Evolutionary conservation across 2,329 filamentous ascomycete species (phyloP), one percentile per base, ranked within the genome.

Genomic region (Cordyceps fumosorosea): DNA sequence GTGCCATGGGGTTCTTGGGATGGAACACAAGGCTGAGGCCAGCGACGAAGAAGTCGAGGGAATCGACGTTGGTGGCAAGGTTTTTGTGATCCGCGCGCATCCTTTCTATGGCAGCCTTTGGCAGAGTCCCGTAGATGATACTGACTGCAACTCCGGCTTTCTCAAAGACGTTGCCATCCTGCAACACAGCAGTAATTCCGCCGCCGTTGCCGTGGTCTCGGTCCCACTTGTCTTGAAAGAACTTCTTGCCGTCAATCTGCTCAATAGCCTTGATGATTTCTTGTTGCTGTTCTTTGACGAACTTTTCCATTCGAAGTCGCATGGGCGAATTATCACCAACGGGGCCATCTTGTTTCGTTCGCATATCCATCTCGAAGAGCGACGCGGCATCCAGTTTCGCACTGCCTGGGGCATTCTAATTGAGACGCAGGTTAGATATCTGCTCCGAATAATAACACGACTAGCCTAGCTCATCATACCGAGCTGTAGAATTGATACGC

Each of bases 31-130:
- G 83, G 71, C 92, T 96, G 59, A 99, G 80, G 5, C 95, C 95
- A 1, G 93, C 90, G 22, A 93, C 95, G 74, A 98, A 99, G 83
- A 98, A 99, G 70, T 93, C 90, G 64, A 99, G 81, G 50, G 87
- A 90, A 56, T 96, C 89, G 45, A 95, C 86, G 18, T 87, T 83
- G 44, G 88, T 81, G 62, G 86, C 89, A 59, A 99, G 85, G 52
- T 89, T 93, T 79, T 96, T 96, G 81, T 98, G 95, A 76, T 98
- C 92, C 62, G 87, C 91, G 58, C 91, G 86, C 95, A 99, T 98
- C 77, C 92, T 92, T 69, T 88, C 84, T 67, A 99, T 96, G 34
- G 91, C 95, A 0, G 90, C 82, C 69, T 90, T 89, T 40, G 93
- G 93, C 2, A 99, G 83, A 54, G 88, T 89, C 64, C 95, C 95